Evolutionary conservation across 371 early-diverging fungal species (phyloP), one percentile per base, ranked within the genome.

Genomic region (Quaeritorhiza haematococci): DNA sequence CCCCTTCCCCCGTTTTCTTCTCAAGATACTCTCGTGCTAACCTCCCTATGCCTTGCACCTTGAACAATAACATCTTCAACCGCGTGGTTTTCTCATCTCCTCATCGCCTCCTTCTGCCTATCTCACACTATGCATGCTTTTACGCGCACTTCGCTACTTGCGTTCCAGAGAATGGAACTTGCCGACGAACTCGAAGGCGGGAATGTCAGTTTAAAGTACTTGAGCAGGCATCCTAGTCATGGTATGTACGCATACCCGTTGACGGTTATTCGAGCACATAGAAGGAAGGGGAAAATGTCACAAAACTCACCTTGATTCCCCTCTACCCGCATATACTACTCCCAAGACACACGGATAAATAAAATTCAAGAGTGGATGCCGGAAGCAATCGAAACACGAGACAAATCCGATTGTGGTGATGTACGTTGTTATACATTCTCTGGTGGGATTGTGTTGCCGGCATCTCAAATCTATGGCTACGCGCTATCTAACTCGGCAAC

Each of bases 221-320:
- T 91, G 53, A 86, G 82, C 56, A 94, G 95, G 0, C 97, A 95
- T 71, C 97, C 97, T 0, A 82, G 82, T 30, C 78, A 85, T 49
- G 79, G 64, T 68, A 33, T 17, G 30, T 13, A 13, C 33, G 26
- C 10, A n/a, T 33, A 28, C 10, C 24, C 10, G n/a, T 26, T 21
- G 15, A 8, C 24, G 6, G 33, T 6, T 15, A 3, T 15, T 13
- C 30, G 17, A 3, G 27, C 27, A 23, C 27, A 23, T 21, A 7
- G 27, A n/a, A n/a, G n/a, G n/a, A n/a, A n/a, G n/a, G n/a, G n/a
- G n/a, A n/a, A n/a, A n/a, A n/a, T n/a, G n/a, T n/a, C n/a, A n/a
- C n/a, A n/a, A n/a, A n/a, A n/a, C n/a, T 10, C 23, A 19, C n/a
- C 10, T 13, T n/a, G n/a, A 13, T n/a, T 45, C 21, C 21, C 23